phyloP scores from a whole-genome alignment of 495 filamentous ascomycete species.

The Massariosphaeria phaeospora region DNA sequence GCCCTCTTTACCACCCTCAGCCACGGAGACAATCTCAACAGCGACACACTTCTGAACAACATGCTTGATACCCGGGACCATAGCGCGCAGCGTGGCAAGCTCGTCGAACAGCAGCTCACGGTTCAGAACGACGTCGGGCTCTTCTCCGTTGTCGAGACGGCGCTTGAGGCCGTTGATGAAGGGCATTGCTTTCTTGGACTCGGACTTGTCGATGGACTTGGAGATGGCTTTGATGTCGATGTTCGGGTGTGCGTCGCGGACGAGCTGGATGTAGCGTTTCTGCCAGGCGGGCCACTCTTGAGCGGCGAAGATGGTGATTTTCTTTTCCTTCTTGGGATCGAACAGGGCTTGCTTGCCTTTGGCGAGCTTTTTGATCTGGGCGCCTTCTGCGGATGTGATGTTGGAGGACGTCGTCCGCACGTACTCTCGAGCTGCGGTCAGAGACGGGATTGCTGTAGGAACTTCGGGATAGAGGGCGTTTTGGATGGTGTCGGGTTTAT shows the following conservation, averaged over 20 bases:
- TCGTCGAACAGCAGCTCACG: conserved; percentile 85
- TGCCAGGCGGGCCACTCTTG: conserved; percentile 82
- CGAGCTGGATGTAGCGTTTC: conserved; percentile 74
- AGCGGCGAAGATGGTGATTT: conserved; percentile 80
- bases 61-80: conserved; percentile 42
- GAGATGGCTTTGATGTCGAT: conserved; percentile 77
- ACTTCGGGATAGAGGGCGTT: conserved; percentile 70
- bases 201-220: conserved; percentile 67
- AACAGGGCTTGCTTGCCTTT: conserved; percentile 80
- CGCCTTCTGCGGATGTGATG: conserved; percentile 82
- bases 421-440: conserved; percentile 76
- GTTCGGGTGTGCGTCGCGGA: conserved; percentile 59
- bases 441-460: conserved; percentile 53
- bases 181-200: conserved; percentile 98
- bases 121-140: conserved; percentile 63
- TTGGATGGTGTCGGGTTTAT: conserved; percentile 71
- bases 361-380: conserved; percentile 72
- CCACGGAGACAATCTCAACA: conserved; percentile 42
- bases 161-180: conserved; percentile 87
- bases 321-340: conserved; percentile 86
- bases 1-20: conserved; percentile 39
- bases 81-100: conserved; percentile 51
- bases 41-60: conserved; percentile 38
- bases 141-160: conserved; percentile 58
- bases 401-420: conserved; percentile 66